These are phyloP conservation scores for Talaromyces sp. DNA, from an alignment of 2,329 filamentous ascomycete species.

Conservation along the genomic window DNA sequence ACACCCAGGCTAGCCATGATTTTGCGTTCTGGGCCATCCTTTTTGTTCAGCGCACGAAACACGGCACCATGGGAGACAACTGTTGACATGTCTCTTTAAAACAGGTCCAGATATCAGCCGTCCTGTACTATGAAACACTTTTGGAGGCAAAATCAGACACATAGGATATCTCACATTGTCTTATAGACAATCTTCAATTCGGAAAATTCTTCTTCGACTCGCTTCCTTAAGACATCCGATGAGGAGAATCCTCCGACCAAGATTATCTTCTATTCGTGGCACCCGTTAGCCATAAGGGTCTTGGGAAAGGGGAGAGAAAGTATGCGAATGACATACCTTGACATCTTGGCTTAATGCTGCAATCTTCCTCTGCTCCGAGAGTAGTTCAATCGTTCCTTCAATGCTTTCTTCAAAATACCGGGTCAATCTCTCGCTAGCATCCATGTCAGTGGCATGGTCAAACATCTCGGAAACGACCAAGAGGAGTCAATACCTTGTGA, in stretches of 20 bases:
- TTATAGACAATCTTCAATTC: neutral
- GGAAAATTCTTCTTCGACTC: neutral
- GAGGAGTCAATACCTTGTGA: neutral
- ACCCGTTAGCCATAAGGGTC: too few relatives aligned
- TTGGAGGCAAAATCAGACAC: too few relatives aligned
- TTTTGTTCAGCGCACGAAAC: conserved; percentile 5
- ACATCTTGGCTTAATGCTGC: neutral
- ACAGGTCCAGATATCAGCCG: too few relatives aligned
- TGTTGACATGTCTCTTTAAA: neutral
- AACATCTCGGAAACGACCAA: neutral
- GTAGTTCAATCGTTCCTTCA: neutral
- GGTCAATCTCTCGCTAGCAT: neutral
- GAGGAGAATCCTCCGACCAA: neutral
- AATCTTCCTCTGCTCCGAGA: neutral
- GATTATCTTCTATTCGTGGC: conserved; percentile 5
- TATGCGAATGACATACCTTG: too few relatives aligned
- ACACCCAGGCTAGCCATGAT: neutral
- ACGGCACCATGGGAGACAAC: conserved; percentile 8
- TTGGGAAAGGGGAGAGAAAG: too few relatives aligned
- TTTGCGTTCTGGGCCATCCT: neutral
- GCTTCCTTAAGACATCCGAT: neutral
- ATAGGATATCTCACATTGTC: neutral
- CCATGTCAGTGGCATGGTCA: neutral
- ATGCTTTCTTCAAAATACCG: neutral
- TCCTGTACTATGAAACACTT: too few relatives aligned